phyloP scores from a whole-genome alignment of 768 basidiomycete species.

The Leccinum ochraceum region DNA sequence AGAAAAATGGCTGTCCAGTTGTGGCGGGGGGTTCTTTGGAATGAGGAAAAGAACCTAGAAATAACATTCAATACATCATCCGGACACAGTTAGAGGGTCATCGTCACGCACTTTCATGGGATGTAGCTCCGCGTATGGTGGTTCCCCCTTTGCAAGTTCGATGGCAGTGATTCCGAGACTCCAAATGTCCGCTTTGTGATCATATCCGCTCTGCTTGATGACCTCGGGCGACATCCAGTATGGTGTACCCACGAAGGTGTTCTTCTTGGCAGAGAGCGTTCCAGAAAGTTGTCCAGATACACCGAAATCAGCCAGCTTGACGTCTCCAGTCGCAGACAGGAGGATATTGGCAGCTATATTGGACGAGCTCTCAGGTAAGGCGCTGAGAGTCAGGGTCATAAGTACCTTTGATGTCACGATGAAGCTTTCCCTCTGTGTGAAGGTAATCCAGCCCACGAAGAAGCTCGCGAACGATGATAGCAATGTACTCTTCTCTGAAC shows the following conservation, averaged over 20 bases:
- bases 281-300: constrained; percentile 97
- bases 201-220: constrained; percentile 99
- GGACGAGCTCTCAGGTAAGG: background rate
- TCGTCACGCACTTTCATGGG: constrained; percentile 86
- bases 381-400: background rate
- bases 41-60: constrained; percentile 92
- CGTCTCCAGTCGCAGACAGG: constrained; percentile 88
- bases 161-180: constrained; percentile 96
- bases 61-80: background rate
- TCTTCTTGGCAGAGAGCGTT: constrained; percentile 92
- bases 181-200: constrained; percentile 99
- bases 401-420: constrained; percentile 97
- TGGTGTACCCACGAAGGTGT: constrained; percentile 96
- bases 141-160: constrained; percentile 96
- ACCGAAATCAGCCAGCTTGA: constrained; percentile 98
- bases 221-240: constrained; percentile 99
- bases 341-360: constrained; percentile 87
- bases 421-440: constrained; percentile 94
- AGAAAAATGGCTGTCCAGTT: constrained; percentile 87
- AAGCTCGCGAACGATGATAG: constrained; percentile 92
- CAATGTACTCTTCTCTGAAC: constrained; percentile 98
- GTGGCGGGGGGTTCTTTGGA: constrained; percentile 95
- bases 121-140: constrained; percentile 96
- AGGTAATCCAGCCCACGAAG: constrained; percentile 93
- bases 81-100: background rate